These are phyloP conservation scores for Lipomyces orientalis DNA, from an alignment of 805 yeast species.

Conservation along the genomic window DNA sequence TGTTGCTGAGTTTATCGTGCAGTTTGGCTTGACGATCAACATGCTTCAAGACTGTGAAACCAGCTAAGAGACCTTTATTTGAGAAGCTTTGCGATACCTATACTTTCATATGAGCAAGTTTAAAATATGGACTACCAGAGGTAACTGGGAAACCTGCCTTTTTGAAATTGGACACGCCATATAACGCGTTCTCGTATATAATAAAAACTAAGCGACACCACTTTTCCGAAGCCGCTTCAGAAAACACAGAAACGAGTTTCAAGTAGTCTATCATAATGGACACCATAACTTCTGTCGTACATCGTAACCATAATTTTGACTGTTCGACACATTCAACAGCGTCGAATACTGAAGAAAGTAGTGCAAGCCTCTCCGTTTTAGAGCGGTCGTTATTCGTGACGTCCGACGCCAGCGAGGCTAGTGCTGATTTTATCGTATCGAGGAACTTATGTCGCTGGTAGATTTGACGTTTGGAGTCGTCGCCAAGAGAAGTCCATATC, in stretches of 20 bases:
- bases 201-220: constrained; percentile 10
- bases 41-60: constrained; percentile 4
- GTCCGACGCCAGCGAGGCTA: not conserved
- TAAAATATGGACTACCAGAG: not conserved
- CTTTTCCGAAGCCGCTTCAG: not conserved
- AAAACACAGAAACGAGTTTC: not conserved
- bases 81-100: constrained; percentile 23
- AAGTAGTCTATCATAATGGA: constrained; percentile 19
- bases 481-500: constrained; percentile 14
- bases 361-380: not conserved
- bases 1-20: constrained; percentile 41
- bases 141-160: constrained; percentile 14
- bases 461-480: constrained; percentile 8
- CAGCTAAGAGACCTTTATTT: constrained; percentile 3
- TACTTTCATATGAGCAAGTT: not conserved
- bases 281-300: constrained; percentile 19
- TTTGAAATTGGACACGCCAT: constrained; percentile 27
- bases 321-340: not conserved
- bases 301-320: constrained; percentile 22
- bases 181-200: constrained; percentile 24
- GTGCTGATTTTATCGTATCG: constrained; percentile 14
- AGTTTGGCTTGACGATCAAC: constrained; percentile 38
- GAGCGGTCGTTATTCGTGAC: not conserved
- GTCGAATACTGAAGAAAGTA: constrained; percentile 10
- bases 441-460: constrained; percentile 27